phyloP scores from a whole-genome alignment of 352 stramenopile species.

The Phytophthora agathidicida region DNA sequence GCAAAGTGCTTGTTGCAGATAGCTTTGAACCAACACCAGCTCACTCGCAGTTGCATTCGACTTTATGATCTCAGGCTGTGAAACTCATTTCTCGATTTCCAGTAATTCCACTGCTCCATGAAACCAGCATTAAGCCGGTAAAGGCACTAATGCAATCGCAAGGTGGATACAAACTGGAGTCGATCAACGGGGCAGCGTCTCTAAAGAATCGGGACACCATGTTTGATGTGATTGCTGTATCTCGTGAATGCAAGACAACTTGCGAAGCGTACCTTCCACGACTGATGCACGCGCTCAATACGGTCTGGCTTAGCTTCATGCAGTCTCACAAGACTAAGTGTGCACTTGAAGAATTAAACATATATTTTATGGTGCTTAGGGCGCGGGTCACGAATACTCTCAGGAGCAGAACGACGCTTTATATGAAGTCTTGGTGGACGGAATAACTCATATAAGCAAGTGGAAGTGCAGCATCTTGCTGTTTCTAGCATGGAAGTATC shows the following conservation, averaged over 20 bases:
- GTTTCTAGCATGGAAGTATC: conserved; percentile 63
- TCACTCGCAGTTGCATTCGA: conserved; percentile 1
- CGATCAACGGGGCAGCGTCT: not conserved
- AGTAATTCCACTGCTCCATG: conserved; percentile 56
- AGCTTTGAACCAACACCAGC: not conserved
- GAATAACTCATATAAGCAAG: conserved; percentile 37
- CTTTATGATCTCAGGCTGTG: conserved; percentile 30
- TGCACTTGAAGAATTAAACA: not conserved
- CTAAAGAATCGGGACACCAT: conserved; percentile 29
- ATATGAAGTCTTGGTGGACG: conserved; percentile 22
- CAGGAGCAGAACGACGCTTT: conserved; percentile 34
- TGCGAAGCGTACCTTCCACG: conserved; percentile 44
- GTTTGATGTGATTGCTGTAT: conserved; percentile 37
- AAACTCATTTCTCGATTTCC: conserved; percentile 52
- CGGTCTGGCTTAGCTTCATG: conserved; percentile 26
- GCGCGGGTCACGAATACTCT: conserved; percentile 1
- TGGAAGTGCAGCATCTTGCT: conserved; percentile 72
- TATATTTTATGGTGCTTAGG: conserved; percentile 1
- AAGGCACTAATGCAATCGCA: conserved; percentile 19
- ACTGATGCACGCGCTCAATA: conserved; percentile 49
- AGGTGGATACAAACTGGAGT: conserved; percentile 28
- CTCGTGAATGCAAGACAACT: conserved; percentile 30
- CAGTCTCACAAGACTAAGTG: not conserved
- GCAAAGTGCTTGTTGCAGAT: conserved; percentile 2
- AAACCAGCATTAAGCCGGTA: conserved; percentile 53